Base-by-base conservation (phyloP, 805 yeast genomes). In the Candida palmyrensis region DNA sequence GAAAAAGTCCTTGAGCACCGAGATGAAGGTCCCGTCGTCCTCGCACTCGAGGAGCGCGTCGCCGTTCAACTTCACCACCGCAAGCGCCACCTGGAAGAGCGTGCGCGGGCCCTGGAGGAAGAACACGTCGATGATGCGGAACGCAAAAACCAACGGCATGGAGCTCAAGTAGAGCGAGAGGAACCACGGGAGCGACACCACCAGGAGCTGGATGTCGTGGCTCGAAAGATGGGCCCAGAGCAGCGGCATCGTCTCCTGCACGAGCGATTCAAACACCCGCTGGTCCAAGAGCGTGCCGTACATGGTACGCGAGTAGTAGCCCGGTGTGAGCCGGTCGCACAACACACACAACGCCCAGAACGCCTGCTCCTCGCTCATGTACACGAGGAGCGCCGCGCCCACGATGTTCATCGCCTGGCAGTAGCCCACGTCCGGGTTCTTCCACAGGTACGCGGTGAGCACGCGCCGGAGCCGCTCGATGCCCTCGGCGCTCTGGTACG, bases 391-490 rank as follows among this genome's bases (percentile, higher is more conserved):
- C 0, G 86, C 89, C 2, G 95, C 95, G 2, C 76, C 78, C 6
- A 84, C 88, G 32, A 92, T 92, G 53, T 92, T 92, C 98, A 94
- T 92, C 1, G 97, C 98, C 57, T 92, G 98, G 55, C 99, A 92
- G 56, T 92, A 92, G 0, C 99, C 99, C 17, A 92, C 86, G 26
- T 90, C 96, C 0, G 96, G 96, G 53, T 89, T 88, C 43, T 83
- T 85, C 97, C 97, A 92, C 0, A 96, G 85, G 51, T 89, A 92
- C 0, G 96, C 96, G 0, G 94, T 82, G 38, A 92, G 68, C 0
- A 92, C 97, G 40, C 95, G 71, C 40, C 98, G 71, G 30, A 92
- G 68, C 35, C 96, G 68, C 31, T 69, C 74, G 27, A 92, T 89
- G 5, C 99, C 98, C 48, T 85, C 94, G 4, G 71, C 71, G 6